Evolutionary conservation across 148 eudicot genomes (phyloP).

Genomic region (Heliosperma pusillum): DNA sequence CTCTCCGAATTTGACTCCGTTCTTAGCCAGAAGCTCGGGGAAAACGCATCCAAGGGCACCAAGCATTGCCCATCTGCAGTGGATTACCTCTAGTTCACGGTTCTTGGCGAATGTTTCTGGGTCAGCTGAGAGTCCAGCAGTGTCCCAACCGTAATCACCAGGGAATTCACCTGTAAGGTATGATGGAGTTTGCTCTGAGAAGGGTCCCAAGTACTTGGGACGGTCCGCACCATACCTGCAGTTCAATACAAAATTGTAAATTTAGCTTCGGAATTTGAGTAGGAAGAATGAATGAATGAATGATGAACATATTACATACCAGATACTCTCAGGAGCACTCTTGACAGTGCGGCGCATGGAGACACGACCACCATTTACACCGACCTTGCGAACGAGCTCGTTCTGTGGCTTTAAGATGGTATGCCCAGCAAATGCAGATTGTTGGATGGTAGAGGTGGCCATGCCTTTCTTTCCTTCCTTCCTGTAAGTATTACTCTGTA

Average conservation of each 20-base stretch:
- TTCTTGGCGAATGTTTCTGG: constrained; percentile 41
- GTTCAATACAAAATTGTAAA: background rate
- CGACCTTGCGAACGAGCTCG: constrained; percentile 45
- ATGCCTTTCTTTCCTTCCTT: constrained; percentile 18
- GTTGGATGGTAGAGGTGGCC: constrained; percentile 54
- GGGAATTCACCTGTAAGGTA: constrained; percentile 39
- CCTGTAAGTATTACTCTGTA: background rate
- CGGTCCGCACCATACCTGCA: constrained; percentile 24
- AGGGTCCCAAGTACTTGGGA: constrained; percentile 39
- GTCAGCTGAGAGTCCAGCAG: constrained; percentile 43
- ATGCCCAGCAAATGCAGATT: constrained; percentile 57
- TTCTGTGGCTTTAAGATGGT: constrained; percentile 42
- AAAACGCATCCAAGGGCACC: constrained; percentile 44
- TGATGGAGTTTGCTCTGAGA: constrained; percentile 26
- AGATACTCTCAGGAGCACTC: constrained; percentile 60
- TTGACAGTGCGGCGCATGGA: constrained; percentile 61
- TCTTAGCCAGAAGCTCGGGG: constrained; percentile 35
- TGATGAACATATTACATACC: constrained; percentile 41
- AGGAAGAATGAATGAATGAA: background rate
- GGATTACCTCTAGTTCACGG: constrained; percentile 40
- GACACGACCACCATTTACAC: constrained; percentile 42
- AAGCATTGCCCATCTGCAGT: constrained; percentile 44
- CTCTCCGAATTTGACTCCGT: constrained; percentile 38
- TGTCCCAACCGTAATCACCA: constrained; percentile 50
- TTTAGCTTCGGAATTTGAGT: too few relatives aligned